Evolutionary conservation across 2,329 filamentous ascomycete species (phyloP), one percentile per base, ranked within the genome.

Genomic region (Simplicillium sp.): DNA sequence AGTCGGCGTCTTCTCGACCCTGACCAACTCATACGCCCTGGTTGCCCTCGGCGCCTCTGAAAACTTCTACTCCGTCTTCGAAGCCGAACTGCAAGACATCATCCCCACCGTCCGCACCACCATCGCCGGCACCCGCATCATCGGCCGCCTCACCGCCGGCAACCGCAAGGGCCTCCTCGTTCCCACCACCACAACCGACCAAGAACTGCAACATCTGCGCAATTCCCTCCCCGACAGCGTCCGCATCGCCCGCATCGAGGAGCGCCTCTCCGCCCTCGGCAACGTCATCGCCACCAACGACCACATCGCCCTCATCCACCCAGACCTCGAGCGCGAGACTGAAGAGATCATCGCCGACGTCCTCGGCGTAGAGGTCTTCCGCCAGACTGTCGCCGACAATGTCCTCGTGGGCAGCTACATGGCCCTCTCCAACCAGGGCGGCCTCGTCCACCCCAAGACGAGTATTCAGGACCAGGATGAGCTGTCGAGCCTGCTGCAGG

Each of bases 21-120:
- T 98, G 61, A 98, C 92, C 53, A 98, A 98, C 69, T 90, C 87
- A 45, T 98, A 95, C 67, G 88, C 89, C 54, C 76, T 98, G 55
- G 87, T 96, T 54, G 89, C 90, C 50, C 80, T 95, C 51, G 92
- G 92, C 59, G 89, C 87, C 54, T 95, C 87, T 58, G 89, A 96
- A 74, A 97, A 97, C 77, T 98, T 98, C 68, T 97, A 97, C 80
- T 89, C 87, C 72, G 79, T 97, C 62, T 97, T 98, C 70, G 92
- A 98, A 74, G 83, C 90, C 48, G 92, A 98, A 71, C 77, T 98
- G 47, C 87, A 94, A 72, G 92, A 97, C 70, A 81, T 96, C 48
- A 90, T 98, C 55, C 92, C 92, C 52, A 96, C 96, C 64, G 92
- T 87, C 66, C 87, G 92, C 68, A 89, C 87, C 53, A 96, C 90